Base-by-base conservation (phyloP, 2,329 filamentous ascomycete species). In the Aspergillus arachidicola region DNA sequence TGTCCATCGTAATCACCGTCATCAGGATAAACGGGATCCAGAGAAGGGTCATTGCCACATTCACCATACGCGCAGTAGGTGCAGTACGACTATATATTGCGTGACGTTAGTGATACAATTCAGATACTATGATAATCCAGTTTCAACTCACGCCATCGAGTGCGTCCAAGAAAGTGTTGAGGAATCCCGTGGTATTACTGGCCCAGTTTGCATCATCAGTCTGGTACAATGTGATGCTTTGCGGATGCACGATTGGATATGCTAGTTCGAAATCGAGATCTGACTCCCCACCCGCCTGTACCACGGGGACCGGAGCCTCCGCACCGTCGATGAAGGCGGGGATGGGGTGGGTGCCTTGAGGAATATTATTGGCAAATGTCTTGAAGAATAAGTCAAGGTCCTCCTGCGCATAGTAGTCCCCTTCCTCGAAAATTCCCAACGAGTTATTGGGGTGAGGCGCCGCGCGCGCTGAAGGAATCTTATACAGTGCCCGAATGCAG, bases 81-180 rank as follows among this genome's bases (percentile, higher is more conserved):
- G 23, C 60, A 62, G 38, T 62, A 62, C 1, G 60, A 62, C 60
- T 62, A 7, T 6, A 6, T 3, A 26, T 9, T 14, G 2, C 14
- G 46, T 16, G 26, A 5, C n/a, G 23, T 55, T 53, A 53, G 28
- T n/a, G 7, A 9, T 32, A 1, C 23, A 1, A 19, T 14, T 16
- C 16, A 5, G 28, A 4, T 21, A 4, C 4, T 9, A 32, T n/a
- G 3, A 14, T 4, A 6, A 16, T 4, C 6, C n/a, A 16, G 19
- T 7, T 10, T 2, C 9, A 12, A 34, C 60, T 59, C 32, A 62
- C 60, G 12, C 60, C 60, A 30, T 62, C 60, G 7, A 62, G 23
- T 2, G 60, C 60, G 45, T 62, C 60, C 19, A 62, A 56, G n/a
- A 62, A 62, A 1, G 60, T 62, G 30, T 62, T 62, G 16, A 62